Conservation (phyloP, 2,329 filamentous ascomycete genomes). For the Pseudopyricularia javanii region DNA sequence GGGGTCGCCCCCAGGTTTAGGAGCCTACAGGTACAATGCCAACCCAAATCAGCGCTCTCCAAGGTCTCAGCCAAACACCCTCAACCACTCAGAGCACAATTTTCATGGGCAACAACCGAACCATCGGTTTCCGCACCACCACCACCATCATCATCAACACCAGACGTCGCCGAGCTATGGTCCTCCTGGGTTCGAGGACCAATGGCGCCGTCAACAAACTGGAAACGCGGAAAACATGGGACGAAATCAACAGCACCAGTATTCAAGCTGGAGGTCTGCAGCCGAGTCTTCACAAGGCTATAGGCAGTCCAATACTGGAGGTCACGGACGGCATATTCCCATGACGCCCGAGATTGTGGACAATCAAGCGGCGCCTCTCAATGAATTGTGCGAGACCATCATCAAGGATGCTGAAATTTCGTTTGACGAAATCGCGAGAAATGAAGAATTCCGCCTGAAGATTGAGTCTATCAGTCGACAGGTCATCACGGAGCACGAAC, state of each 20-base stretch:
- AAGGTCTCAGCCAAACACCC: background rate
- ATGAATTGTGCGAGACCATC: constrained; percentile 32
- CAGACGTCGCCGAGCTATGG: constrained; percentile 7
- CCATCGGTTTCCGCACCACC: background rate
- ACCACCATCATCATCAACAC: background rate
- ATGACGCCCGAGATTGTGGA: constrained; percentile 29
- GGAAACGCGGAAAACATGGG: background rate
- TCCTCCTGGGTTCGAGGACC: constrained; percentile 1
- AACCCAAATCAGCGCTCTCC: constrained; percentile 4
- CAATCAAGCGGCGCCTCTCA: constrained; percentile 35
- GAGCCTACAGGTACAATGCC: constrained; percentile 1
- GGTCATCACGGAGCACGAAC: constrained; percentile 42
- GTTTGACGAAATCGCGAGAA: constrained; percentile 49
- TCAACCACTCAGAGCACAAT: background rate
- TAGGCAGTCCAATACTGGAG: background rate
- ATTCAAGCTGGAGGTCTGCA: background rate
- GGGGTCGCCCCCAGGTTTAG: background rate
- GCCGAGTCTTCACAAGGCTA: background rate
- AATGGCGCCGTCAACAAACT: background rate
- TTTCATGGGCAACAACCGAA: background rate
- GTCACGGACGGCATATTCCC: constrained; percentile 11
- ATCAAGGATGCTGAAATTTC: constrained; percentile 52
- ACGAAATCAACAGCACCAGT: background rate
- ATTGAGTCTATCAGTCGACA: constrained; percentile 55
- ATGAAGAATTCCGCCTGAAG: constrained; percentile 54